A percentile compares a stretch with the other conserved stretches of the same genome.
Evolutionary conservation across 257 asterid species (phyloP).

Genomic region (Lavandula angustifolia): DNA sequence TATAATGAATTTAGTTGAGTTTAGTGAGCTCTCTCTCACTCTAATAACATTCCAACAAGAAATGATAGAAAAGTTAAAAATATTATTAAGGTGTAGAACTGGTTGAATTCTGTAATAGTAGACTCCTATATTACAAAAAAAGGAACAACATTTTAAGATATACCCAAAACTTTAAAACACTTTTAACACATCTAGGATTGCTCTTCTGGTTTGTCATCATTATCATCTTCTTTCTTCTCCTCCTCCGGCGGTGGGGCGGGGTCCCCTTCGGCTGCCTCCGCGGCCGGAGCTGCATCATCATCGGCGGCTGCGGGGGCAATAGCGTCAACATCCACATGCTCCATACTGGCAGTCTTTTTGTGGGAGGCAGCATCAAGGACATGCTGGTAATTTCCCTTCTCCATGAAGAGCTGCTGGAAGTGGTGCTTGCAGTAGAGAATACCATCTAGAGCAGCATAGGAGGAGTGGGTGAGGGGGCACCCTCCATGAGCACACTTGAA

Average conservation of each 20-base stretch:
- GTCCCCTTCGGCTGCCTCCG: neutral
- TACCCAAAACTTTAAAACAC: constrained; percentile 30
- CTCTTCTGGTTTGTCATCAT: neutral
- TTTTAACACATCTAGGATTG: too few species aligned
- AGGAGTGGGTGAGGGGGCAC: constrained; percentile 61
- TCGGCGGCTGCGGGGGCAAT: neutral
- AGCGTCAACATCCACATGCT: constrained; percentile 25
- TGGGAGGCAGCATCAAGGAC: constrained; percentile 51
- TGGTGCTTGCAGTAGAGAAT: constrained; percentile 64
- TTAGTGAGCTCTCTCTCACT: too few species aligned
- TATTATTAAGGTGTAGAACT: constrained; percentile 27
- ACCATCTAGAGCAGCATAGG: constrained; percentile 60
- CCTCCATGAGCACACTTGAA: constrained; percentile 73
- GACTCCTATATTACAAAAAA: neutral
- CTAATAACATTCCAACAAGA: neutral
- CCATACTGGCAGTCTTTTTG: constrained; percentile 38
- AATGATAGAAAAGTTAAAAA: constrained; percentile 9
- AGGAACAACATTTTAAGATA: constrained; percentile 24
- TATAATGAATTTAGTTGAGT: too few species aligned
- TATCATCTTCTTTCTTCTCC: neutral
- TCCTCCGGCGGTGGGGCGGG: neutral
- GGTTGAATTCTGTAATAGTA: constrained; percentile 12
- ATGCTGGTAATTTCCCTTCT: constrained; percentile 67
- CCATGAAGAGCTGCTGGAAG: constrained; percentile 70
- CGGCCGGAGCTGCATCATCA: neutral